A percentile compares a stretch with the other conserved stretches of the same genome.
These are phyloP conservation scores for Linnemannia elongata DNA, from an alignment of 192 early-diverging fungal genomes.

Conservation along the genomic window DNA sequence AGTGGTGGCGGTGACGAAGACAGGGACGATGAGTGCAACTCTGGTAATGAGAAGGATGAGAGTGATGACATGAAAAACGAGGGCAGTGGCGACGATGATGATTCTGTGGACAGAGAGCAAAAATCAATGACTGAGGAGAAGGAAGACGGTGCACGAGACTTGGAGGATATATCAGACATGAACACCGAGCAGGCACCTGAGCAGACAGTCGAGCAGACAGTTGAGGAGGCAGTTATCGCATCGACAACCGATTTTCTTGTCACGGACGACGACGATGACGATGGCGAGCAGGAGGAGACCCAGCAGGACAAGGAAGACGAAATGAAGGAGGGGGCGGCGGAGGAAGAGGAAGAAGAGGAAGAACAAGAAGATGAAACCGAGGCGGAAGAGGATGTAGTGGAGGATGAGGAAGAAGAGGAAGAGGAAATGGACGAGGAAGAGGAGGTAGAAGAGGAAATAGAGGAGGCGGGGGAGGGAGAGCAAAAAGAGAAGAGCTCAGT, in stretches of 20 bases:
- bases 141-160: not conserved
- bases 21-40: constrained; percentile 78
- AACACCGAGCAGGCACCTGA: not conserved
- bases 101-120: constrained; percentile 64
- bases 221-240: no score
- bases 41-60: no score
- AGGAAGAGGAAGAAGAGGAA: no score
- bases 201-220: no score
- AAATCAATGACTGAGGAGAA: no score
- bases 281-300: not conserved
- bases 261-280: no score
- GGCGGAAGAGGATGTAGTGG: not conserved
- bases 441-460: not conserved
- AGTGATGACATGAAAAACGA: no score
- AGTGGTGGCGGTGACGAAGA: constrained; percentile 93
- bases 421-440: not conserved
- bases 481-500: no score
- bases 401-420: no score
- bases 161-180: not conserved
- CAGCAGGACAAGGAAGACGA: not conserved
- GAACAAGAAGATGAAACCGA: no score
- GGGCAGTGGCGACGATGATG: constrained; percentile 77
- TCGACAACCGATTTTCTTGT: no score
- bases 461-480: not conserved
- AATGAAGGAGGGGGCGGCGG: no score